phyloP scores from a whole-genome alignment of 192 early-diverging fungal genomes.

The Coemansia sp. region DNA sequence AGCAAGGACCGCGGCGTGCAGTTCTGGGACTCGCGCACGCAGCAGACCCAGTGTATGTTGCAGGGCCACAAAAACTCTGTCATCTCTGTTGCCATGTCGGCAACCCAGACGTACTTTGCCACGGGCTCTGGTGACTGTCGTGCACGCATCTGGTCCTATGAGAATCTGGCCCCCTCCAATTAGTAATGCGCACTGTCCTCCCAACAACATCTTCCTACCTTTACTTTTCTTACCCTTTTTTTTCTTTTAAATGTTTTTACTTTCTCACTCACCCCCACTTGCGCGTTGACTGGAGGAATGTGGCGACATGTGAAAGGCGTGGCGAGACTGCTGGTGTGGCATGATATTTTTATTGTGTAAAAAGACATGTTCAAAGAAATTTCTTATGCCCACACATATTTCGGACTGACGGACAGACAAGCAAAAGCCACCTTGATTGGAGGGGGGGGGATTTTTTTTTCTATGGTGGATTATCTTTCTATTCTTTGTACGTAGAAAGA shows the following conservation, averaged over 20 bases:
- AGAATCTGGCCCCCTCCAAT: constrained; percentile 28
- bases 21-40: constrained; percentile 86
- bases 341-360: no score
- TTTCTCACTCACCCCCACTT: no score
- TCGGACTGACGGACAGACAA: no score
- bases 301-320: no score
- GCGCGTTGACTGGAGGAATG: no score
- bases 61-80: constrained; percentile 98
- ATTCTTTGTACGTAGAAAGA: no score
- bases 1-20: constrained; percentile 92
- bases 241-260: background rate
- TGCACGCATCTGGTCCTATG: constrained; percentile 90
- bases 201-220: background rate
- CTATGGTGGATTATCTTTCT: no score
- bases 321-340: no score
- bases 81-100: constrained; percentile 86
- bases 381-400: no score
- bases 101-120: constrained; percentile 83
- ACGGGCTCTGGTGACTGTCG: constrained; percentile 94
- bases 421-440: no score
- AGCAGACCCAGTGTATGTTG: constrained; percentile 77
- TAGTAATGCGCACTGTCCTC: background rate
- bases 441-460: no score
- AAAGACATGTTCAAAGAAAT: no score
- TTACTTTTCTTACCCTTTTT: background rate